Base-by-base conservation (phyloP, 2,329 filamentous ascomycete species). In the Aureobasidium sp. region DNA sequence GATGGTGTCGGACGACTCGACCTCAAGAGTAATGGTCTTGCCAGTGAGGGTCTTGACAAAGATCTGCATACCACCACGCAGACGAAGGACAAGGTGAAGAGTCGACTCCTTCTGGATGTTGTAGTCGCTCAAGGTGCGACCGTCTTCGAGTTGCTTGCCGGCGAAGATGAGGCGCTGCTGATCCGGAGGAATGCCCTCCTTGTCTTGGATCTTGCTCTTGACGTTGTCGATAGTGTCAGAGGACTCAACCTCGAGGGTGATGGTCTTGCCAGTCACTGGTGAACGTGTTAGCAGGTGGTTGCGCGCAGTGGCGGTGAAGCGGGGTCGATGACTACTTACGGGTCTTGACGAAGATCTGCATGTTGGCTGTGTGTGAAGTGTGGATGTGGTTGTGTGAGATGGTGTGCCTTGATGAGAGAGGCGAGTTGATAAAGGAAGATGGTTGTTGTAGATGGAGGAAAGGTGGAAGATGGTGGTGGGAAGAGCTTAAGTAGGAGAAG, bases 331-430 rank as follows among this genome's bases (percentile, higher is more conserved):
- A 29, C 6, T 71, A 87, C 88, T 84, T 82, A 91, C 88, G 85
- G 70, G 91, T 96, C 87, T 96, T 96, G 72, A 96, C 92, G 79
- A 96, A 97, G 83, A 97, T 96, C 84, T 96, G 92, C 92, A 96
- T 86, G 78, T 68, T 74, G 73, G 70, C n/a, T 64, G 70, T 31
- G 60, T 24, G 65, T 63, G 69, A 66, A 67, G 53, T 66, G 61
- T 64, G 50, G 50, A 59, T 63, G 60, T 63, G 52, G 62, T 50
- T 61, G 62, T 53, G 58, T 57, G 27, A 65, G 63, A 62, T 48
- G 49, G 53, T 50, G 24, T 17, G 49, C 49, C 49, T 52, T 52
- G 49, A 52, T 52, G 22, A 35, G 35, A 60, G 17, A 42, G 37
- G 53, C 39, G 44, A 54, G 58, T 50, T 35, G 61, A 40, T 42